These are phyloP conservation scores for Boletus fagicola DNA, from an alignment of 768 basidiomycete genomes.

Conservation along the genomic window DNA sequence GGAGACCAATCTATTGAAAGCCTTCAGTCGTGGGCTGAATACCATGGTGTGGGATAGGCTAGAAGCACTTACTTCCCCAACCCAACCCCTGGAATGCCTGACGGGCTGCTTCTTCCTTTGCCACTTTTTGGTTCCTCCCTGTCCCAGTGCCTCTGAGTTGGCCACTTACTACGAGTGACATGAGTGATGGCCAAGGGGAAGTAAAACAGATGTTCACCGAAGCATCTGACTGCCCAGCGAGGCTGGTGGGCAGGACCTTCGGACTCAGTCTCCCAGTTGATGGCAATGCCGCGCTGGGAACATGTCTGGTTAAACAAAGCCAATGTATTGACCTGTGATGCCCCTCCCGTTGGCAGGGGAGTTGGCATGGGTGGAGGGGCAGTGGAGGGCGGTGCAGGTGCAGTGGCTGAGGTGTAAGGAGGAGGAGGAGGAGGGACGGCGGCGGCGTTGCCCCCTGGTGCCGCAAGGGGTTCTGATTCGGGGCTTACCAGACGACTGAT, in stretches of 20 bases:
- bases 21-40: conserved; percentile 8
- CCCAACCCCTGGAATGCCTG: conserved; percentile 53
- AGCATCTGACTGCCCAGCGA: conserved; percentile 55
- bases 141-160: conserved; percentile 47
- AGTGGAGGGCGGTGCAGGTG: conserved; percentile 12
- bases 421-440: conserved; percentile 22
- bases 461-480: conserved; percentile 26
- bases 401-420: conserved; percentile 22
- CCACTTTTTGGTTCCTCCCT: conserved; percentile 62
- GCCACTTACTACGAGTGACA: conserved; percentile 44
- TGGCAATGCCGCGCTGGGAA: conserved; percentile 40
- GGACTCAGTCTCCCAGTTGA: conserved; percentile 49
- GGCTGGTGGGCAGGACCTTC: conserved; percentile 54
- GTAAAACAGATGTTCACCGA: conserved; percentile 39
- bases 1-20: conserved; percentile 10
- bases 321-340: conserved; percentile 37
- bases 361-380: conserved; percentile 26
- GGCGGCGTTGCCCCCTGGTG: conserved; percentile 19
- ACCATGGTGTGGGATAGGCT: background rate
- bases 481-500: conserved; percentile 58
- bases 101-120: conserved; percentile 67
- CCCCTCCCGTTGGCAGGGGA: conserved; percentile 15
- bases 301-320: conserved; percentile 55
- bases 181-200: background rate
- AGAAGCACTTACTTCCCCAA: conserved; percentile 41